phyloP scores from a whole-genome alignment of 2,329 filamentous ascomycete species.

The Parafenestella ontariensis region DNA sequence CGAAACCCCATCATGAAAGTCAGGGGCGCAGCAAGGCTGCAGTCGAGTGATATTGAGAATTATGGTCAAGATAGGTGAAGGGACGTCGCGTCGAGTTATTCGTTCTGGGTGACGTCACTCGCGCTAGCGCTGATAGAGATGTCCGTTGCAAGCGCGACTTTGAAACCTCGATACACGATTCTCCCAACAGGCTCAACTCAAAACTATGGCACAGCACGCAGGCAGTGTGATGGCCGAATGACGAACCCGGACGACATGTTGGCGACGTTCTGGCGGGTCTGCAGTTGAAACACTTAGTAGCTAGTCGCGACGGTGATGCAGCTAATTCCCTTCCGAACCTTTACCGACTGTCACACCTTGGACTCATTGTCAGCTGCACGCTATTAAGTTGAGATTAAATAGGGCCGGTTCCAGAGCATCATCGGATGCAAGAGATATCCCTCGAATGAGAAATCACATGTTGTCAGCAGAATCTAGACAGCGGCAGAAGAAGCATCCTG shows the following conservation, averaged over 20 bases:
- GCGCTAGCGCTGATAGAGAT: neutral
- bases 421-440: neutral
- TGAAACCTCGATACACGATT: neutral
- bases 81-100: neutral
- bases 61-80: neutral
- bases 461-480: neutral
- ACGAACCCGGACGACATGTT: too few relatives aligned
- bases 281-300: neutral
- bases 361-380: too few relatives aligned
- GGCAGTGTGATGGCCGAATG: neutral
- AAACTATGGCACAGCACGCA: neutral
- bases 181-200: too few relatives aligned
- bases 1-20: constrained; percentile 42
- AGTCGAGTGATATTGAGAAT: neutral
- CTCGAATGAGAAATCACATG: neutral
- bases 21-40: neutral
- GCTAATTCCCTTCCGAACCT: too few relatives aligned
- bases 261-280: neutral
- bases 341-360: too few relatives aligned
- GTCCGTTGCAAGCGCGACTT: neutral
- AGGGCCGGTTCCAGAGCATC: neutral
- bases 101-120: neutral
- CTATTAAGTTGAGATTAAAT: too few relatives aligned
- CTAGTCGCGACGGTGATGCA: neutral
- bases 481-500: neutral